phyloP scores from a whole-genome alignment of 139 green algal genomes.

The Closterium sp. region DNA sequence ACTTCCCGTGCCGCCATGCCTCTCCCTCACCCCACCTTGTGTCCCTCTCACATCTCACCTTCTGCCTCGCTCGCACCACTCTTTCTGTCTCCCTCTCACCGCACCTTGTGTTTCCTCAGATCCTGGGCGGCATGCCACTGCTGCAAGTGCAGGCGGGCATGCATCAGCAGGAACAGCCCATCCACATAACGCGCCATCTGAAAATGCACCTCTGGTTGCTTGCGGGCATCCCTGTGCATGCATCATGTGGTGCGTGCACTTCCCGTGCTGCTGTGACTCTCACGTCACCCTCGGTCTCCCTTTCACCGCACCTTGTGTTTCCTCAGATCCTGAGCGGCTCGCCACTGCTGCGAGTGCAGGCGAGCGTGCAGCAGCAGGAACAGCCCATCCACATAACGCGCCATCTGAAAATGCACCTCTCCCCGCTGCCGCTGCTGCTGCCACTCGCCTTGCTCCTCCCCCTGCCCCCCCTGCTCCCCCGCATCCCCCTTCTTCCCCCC shows the following conservation, averaged over 20 bases:
- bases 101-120: constrained; percentile 52
- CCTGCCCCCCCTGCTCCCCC: not conserved
- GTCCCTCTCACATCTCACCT: no score
- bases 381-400: constrained; percentile 72
- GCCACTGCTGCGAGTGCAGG: constrained; percentile 66
- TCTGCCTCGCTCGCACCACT: no score
- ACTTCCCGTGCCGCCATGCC: no score
- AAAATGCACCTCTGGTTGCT: constrained; percentile 55
- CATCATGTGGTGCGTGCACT: no score
- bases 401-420: constrained; percentile 69
- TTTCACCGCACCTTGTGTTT: constrained; percentile 43
- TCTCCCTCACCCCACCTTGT: not conserved
- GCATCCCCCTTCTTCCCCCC: not conserved
- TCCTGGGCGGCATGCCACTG: constrained; percentile 58
- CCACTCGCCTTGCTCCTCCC: not conserved
- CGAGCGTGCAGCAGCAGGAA: constrained; percentile 62
- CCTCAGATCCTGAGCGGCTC: constrained; percentile 22
- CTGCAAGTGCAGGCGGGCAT: constrained; percentile 57
- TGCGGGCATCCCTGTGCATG: no score
- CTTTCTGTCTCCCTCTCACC: no score
- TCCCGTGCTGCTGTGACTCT: no score
- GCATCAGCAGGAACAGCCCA: constrained; percentile 60
- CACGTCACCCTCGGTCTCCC: no score
- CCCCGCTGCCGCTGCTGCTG: constrained; percentile 33
- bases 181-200: constrained; percentile 78